Evolutionary conservation across 495 filamentous ascomycete species (phyloP).

Genomic region (Penicillium chermesinum): DNA sequence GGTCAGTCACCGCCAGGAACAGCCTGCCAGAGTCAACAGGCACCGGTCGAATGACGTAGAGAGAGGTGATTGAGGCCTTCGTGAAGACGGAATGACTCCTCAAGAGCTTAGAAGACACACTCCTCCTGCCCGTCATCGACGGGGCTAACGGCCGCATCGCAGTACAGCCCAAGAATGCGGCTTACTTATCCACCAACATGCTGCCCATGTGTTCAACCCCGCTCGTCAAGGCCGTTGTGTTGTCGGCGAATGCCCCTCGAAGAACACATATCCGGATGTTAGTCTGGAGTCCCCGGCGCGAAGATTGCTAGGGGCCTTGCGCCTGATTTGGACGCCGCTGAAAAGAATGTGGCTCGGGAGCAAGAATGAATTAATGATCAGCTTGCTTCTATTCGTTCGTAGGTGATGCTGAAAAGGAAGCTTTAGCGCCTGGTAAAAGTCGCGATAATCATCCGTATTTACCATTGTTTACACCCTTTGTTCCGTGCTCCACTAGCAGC

Average conservation of each 20-base stretch:
- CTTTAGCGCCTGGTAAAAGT: conserved; percentile 11
- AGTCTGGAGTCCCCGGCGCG: no score
- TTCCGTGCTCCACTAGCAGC: no score
- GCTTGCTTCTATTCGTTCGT: conserved; percentile 13
- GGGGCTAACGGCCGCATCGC: conserved; percentile 20
- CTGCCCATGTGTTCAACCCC: conserved; percentile 7
- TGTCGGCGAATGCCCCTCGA: no score
- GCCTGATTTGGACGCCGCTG: conserved; percentile 14
- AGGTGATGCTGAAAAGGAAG: conserved; percentile 12
- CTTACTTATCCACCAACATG: conserved; percentile 23
- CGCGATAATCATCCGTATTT: no score
- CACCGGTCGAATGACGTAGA: conserved; percentile 3
- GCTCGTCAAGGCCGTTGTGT: conserved; percentile 24
- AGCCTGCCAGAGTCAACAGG: conserved; percentile 19
- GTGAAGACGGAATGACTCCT: no score
- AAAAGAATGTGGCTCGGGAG: conserved; percentile 21
- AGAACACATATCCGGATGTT: no score
- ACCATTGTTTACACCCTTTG: no score
- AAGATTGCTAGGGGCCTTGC: no score
- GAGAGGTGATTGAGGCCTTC: conserved; percentile 12
- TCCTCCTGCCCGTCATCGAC: conserved; percentile 14
- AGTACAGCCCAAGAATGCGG: conserved; percentile 25
- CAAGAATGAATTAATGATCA: conserved; percentile 11
- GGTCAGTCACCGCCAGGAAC: conserved; percentile 13
- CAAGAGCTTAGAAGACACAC: no score